Conservation (phyloP, 352 stramenopile genomes). For the Phytophthora citrophthora region DNA sequence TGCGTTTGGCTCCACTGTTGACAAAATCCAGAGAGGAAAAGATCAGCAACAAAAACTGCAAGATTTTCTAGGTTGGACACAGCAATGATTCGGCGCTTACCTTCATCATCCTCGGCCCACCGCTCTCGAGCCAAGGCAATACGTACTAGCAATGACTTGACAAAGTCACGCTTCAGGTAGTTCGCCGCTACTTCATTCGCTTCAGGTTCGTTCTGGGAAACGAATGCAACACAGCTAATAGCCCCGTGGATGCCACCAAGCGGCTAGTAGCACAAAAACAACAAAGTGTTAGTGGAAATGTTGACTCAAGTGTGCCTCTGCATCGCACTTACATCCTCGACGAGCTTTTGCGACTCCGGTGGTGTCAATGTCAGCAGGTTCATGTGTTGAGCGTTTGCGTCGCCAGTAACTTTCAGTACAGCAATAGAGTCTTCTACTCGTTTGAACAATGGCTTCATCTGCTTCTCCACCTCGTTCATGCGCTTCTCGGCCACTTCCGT, state of each 20-base stretch:
- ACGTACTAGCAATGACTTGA: conserved; percentile 67
- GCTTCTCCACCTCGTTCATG: conserved; percentile 52
- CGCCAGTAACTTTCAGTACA: conserved; percentile 31
- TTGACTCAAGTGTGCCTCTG: neutral
- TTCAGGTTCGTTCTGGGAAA: conserved; percentile 40
- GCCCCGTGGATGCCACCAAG: conserved; percentile 52
- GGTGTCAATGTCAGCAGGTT: conserved; percentile 47
- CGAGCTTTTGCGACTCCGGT: conserved; percentile 11
- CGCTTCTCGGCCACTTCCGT: conserved; percentile 40
- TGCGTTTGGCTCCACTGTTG: conserved; percentile 25
- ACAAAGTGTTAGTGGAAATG: conserved; percentile 5
- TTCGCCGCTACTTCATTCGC: conserved; percentile 42
- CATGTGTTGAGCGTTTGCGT: conserved; percentile 36
- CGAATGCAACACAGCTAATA: conserved; percentile 63
- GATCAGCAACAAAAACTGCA: conserved; percentile 17
- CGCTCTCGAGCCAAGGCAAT: conserved; percentile 60
- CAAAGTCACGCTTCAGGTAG: conserved; percentile 73
- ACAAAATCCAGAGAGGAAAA: conserved; percentile 29
- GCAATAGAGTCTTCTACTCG: conserved; percentile 47
- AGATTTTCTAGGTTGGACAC: conserved; percentile 18
- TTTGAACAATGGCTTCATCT: conserved; percentile 53
- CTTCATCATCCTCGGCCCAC: conserved; percentile 43
- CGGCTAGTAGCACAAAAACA: conserved; percentile 17
- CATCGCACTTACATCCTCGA: conserved; percentile 27
- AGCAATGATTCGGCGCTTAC: conserved; percentile 17